Percentiles rank a stretch among this genome's conserved stretches.
Evolutionary conservation across 202 grass and related monocot species (phyloP).

Genomic region (Setaria italica): DNA sequence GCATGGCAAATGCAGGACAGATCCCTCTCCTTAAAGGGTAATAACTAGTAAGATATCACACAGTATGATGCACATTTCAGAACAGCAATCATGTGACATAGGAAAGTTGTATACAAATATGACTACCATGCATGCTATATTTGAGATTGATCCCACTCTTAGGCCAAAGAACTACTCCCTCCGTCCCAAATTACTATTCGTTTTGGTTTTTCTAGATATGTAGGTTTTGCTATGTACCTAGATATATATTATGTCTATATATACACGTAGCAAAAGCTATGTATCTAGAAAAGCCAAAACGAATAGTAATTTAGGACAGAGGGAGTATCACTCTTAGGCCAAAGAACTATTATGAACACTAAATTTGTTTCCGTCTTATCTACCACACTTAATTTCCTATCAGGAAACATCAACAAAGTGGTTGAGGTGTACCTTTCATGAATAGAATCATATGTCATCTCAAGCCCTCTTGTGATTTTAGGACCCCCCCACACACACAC

Average conservation of each 20-base stretch:
- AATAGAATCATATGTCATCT: conserved; percentile 39
- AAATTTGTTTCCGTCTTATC: conserved; percentile 35
- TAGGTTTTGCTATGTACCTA: too few species aligned
- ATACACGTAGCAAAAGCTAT: too few species aligned
- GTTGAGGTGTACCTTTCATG: conserved; percentile 45
- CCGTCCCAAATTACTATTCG: too few species aligned
- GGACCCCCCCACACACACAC: conserved; percentile 16
- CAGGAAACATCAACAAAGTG: conserved; percentile 17
- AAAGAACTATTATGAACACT: conserved; percentile 21
- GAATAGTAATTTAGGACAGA: too few species aligned
- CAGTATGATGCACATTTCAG: conserved; percentile 38
- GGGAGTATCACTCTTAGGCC: too few species aligned
- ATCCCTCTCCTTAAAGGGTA: conserved; percentile 33
- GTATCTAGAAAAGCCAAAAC: too few species aligned
- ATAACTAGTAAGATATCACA: conserved; percentile 23
- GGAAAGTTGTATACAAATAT: conserved; percentile 40
- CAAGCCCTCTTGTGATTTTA: conserved; percentile 28
- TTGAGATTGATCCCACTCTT: conserved; percentile 44
- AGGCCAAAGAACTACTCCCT: neutral
- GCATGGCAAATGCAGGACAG: conserved; percentile 44
- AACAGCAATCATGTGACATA: conserved; percentile 42
- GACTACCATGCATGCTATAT: conserved; percentile 46
- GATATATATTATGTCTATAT: too few species aligned
- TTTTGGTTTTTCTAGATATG: too few species aligned
- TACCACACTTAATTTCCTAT: conserved; percentile 32